These are phyloP conservation scores for Royoungia palumana DNA, from an alignment of 768 basidiomycete genomes.

Conservation along the genomic window DNA sequence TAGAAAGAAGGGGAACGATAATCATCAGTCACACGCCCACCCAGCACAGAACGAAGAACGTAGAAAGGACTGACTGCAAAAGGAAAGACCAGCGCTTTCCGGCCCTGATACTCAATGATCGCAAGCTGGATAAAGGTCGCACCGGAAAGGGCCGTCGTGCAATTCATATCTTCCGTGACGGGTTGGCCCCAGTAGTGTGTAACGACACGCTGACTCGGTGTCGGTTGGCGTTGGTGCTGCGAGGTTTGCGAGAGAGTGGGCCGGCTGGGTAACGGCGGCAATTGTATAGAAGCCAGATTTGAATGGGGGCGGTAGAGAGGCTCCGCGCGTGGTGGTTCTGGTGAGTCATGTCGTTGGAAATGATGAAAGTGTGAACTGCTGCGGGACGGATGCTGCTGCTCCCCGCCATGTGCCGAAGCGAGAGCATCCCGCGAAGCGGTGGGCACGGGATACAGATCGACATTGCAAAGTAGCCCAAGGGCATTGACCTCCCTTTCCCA, in stretches of 20 bases:
- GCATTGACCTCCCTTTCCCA: slow-evolving; percentile 52
- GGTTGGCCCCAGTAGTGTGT: slow-evolving; percentile 40
- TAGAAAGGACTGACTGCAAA: slow-evolving; percentile 46
- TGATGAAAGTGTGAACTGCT: slow-evolving; percentile 1
- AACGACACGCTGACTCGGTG: slow-evolving; percentile 36
- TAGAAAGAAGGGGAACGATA: background rate
- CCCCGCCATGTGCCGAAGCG: slow-evolving; percentile 2
- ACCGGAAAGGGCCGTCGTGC: slow-evolving; percentile 55
- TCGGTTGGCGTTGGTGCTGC: slow-evolving; percentile 9
- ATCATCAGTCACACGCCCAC: slow-evolving; percentile 1
- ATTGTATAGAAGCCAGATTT: slow-evolving; percentile 14
- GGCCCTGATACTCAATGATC: slow-evolving; percentile 51
- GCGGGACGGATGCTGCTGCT: slow-evolving; percentile 14
- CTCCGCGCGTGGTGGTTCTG: slow-evolving; percentile 6
- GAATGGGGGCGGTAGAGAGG: slow-evolving; percentile 15
- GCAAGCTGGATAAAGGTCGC: slow-evolving; percentile 59
- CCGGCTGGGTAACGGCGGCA: slow-evolving; percentile 22
- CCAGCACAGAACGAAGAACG: slow-evolving; percentile 7
- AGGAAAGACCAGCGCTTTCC: slow-evolving; percentile 54
- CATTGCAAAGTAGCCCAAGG: slow-evolving; percentile 72
- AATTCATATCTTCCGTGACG: slow-evolving; percentile 42
- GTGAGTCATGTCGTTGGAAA: background rate
- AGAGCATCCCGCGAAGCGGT: slow-evolving; percentile 9
- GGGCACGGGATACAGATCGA: slow-evolving; percentile 69
- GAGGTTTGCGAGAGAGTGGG: slow-evolving; percentile 2